Percentiles rank a stretch among this genome's conserved stretches.
phyloP scores from a whole-genome alignment of 1,139 yeast genomes.

The Nakaseomyces kungkrabaensis region DNA sequence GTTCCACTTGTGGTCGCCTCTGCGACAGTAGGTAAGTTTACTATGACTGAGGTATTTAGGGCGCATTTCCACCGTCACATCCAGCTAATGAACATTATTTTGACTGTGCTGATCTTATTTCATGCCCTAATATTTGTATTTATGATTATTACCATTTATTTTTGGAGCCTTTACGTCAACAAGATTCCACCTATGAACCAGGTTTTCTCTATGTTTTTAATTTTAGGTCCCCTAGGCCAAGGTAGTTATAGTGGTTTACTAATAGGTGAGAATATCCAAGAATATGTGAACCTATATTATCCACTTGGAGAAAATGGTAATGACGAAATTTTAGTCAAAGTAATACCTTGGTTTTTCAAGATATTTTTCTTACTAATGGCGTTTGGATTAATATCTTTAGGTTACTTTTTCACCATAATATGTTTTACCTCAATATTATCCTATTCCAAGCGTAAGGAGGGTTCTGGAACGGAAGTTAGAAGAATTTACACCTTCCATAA shows the following conservation, averaged over 20 bases:
- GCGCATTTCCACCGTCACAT: constrained; percentile 29
- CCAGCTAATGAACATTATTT: constrained; percentile 42
- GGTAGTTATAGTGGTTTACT: constrained; percentile 61
- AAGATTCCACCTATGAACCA: constrained; percentile 45
- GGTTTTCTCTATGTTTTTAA: constrained; percentile 48
- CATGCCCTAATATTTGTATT: constrained; percentile 56
- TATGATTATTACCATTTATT: constrained; percentile 45
- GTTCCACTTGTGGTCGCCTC: constrained; percentile 70
- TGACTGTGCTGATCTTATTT: constrained; percentile 54
- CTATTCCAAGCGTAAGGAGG: constrained; percentile 15
- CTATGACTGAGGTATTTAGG: constrained; percentile 36
- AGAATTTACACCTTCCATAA: constrained; percentile 39
- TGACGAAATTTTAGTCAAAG: constrained; percentile 10
- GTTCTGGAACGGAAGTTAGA: constrained; percentile 2
- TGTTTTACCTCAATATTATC: constrained; percentile 40
- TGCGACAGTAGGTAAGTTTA: constrained; percentile 51
- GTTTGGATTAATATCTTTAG: constrained; percentile 46
- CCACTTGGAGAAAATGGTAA: constrained; percentile 8
- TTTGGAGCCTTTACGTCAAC: constrained; percentile 47
- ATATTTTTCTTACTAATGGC: constrained; percentile 32
- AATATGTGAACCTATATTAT: constrained; percentile 19
- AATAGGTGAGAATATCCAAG: constrained; percentile 39
- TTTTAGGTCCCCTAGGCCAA: constrained; percentile 71
- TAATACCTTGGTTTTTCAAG: constrained; percentile 25
- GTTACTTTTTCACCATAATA: constrained; percentile 52